phyloP scores from a whole-genome alignment of 1,139 yeast species.

The Geotrichum aggregatum region DNA sequence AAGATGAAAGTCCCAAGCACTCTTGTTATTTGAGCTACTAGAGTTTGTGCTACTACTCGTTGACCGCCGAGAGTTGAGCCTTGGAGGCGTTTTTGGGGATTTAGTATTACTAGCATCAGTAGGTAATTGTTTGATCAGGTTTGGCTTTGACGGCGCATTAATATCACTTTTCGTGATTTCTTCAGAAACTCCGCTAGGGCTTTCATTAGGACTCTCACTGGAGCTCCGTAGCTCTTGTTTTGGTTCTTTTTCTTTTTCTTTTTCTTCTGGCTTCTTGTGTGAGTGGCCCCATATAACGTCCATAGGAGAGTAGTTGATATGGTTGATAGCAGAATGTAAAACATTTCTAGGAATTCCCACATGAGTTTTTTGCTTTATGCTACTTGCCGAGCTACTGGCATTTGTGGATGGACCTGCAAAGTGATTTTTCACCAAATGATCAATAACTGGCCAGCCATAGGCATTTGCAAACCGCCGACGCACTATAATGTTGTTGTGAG shows the following conservation, averaged over 20 bases:
- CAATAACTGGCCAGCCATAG: conserved; percentile 92
- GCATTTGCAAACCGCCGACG: conserved; percentile 88
- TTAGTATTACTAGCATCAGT: neutral
- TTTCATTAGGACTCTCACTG: neutral
- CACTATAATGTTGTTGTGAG: conserved; percentile 90
- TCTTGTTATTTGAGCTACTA: neutral
- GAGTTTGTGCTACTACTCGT: too few relatives aligned
- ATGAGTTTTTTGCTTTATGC: neutral
- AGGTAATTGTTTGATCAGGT: too few relatives aligned
- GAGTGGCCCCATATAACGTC: neutral
- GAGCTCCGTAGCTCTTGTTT: too few relatives aligned
- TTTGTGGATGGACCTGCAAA: conserved; percentile 39
- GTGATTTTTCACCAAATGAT: conserved; percentile 69
- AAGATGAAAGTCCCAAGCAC: conserved; percentile 31
- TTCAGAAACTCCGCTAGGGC: neutral
- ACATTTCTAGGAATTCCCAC: neutral
- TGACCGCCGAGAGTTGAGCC: too few relatives aligned
- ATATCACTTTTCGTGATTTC: too few relatives aligned
- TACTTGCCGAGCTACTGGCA: conserved; percentile 1
- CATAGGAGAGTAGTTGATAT: neutral
- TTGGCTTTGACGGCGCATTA: too few relatives aligned
- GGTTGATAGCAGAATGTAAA: neutral
- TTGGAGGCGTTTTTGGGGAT: neutral
- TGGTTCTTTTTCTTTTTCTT: neutral
- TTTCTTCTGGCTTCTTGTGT: neutral